phyloP scores from a whole-genome alignment of 371 early-diverging fungal genomes.

The Smittium culicis region DNA sequence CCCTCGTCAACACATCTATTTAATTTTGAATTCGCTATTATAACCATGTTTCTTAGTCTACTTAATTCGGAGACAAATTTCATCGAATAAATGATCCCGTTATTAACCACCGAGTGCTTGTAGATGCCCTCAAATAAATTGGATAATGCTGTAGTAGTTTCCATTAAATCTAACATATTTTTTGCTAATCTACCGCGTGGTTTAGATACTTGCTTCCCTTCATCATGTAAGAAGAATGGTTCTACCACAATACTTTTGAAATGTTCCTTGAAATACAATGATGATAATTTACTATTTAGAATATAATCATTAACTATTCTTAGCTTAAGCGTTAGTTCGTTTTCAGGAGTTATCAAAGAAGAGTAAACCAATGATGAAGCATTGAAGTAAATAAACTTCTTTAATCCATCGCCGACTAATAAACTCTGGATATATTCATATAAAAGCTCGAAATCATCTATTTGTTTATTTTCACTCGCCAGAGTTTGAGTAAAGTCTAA shows the following conservation, averaged over 20 bases:
- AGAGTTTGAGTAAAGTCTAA: no score
- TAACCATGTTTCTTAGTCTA: background rate
- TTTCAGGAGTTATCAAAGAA: background rate
- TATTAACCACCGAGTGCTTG: background rate
- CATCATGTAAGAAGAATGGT: background rate
- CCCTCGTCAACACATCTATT: background rate
- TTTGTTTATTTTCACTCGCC: no score
- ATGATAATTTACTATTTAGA: background rate
- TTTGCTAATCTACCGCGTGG: background rate
- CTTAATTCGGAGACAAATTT: background rate
- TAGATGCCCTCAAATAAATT: background rate
- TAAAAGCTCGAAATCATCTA: no score
- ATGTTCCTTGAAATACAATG: background rate
- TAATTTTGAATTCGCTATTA: background rate
- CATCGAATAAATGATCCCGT: background rate
- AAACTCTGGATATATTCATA: no score
- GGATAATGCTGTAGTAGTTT: background rate
- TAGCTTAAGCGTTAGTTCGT: background rate
- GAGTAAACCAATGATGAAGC: background rate
- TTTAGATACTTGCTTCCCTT: background rate
- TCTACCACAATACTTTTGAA: background rate
- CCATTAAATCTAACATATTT: background rate
- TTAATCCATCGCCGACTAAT: no score
- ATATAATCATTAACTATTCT: background rate
- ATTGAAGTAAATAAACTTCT: background rate